A percentile compares a stretch with the other conserved stretches of the same genome.
Conservation (phyloP, 331 rosid genomes). For the Saraca asoca region DNA sequence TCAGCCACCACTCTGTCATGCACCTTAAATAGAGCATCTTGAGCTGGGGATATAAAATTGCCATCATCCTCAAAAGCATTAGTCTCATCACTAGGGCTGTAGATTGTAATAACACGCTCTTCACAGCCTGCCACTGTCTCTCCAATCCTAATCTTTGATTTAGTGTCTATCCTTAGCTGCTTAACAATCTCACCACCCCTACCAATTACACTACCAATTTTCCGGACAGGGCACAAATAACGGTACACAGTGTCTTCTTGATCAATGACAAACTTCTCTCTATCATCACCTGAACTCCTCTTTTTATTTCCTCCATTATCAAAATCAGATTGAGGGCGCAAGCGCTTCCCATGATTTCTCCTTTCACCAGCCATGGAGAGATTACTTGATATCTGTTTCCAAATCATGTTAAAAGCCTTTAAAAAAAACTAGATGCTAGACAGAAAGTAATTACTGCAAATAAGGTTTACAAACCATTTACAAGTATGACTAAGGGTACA, state of each 20-base stretch:
- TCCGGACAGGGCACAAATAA: conserved; percentile 72
- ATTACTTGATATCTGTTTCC: conserved; percentile 18
- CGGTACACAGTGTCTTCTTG: conserved; percentile 83
- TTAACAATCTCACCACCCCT: conserved; percentile 99
- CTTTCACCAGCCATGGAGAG: conserved; percentile 69
- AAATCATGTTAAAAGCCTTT: background rate
- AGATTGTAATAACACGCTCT: conserved; percentile 82
- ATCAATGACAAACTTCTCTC: conserved; percentile 80
- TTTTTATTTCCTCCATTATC: conserved; percentile 68
- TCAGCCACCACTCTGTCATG: conserved; percentile 94
- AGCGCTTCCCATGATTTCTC: conserved; percentile 66
- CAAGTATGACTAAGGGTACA: background rate
- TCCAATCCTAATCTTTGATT: conserved; percentile 88
- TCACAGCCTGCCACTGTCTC: conserved; percentile 82
- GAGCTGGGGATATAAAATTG: conserved; percentile 69
- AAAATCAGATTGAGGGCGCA: conserved; percentile 66
- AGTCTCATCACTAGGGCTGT: conserved; percentile 73
- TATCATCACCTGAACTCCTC: conserved; percentile 62
- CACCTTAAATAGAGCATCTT: conserved; percentile 83
- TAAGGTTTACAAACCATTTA: background rate
- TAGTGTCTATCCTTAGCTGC: conserved; percentile 86
- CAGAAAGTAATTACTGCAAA: background rate
- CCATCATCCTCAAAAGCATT: conserved; percentile 67
- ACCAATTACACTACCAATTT: conserved; percentile 96
- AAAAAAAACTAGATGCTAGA: background rate